These are phyloP conservation scores for Colletotrichum abscissum DNA, from an alignment of 2,329 filamentous ascomycete genomes.

Conservation along the genomic window DNA sequence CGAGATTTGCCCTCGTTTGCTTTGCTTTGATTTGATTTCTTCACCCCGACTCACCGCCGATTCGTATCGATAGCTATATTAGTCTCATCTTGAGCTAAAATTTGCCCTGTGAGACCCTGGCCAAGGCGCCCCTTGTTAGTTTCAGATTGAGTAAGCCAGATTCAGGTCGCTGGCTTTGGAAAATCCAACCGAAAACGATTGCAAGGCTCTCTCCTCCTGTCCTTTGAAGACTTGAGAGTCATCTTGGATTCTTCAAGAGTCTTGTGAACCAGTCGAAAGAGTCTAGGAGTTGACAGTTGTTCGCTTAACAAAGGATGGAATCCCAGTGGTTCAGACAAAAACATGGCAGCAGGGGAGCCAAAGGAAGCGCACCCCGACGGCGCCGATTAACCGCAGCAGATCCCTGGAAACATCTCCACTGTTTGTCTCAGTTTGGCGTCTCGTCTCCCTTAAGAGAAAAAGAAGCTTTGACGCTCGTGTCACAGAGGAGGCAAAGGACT, in stretches of 20 bases:
- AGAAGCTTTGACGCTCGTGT: constrained; percentile 15
- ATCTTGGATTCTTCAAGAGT: neutral
- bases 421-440: constrained; percentile 6
- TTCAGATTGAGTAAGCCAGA: constrained; percentile 21
- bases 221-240: neutral
- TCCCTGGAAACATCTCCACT: neutral
- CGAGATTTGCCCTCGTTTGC: neutral
- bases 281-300: neutral
- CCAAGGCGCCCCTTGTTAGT: constrained; percentile 10
- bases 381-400: neutral
- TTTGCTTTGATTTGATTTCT: neutral
- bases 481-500: neutral
- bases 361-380: neutral
- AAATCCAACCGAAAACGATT: neutral
- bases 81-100: constrained; percentile 21
- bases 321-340: neutral
- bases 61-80: constrained; percentile 11
- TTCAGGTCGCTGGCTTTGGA: neutral
- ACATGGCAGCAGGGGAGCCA: neutral
- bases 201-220: neutral
- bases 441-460: neutral
- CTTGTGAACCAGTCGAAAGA: neutral
- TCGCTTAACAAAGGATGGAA: neutral
- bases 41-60: constrained; percentile 17
- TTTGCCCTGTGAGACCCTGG: constrained; percentile 4